phyloP scores from a whole-genome alignment of 192 early-diverging fungal species.

The Entomortierella chlamydospora region DNA sequence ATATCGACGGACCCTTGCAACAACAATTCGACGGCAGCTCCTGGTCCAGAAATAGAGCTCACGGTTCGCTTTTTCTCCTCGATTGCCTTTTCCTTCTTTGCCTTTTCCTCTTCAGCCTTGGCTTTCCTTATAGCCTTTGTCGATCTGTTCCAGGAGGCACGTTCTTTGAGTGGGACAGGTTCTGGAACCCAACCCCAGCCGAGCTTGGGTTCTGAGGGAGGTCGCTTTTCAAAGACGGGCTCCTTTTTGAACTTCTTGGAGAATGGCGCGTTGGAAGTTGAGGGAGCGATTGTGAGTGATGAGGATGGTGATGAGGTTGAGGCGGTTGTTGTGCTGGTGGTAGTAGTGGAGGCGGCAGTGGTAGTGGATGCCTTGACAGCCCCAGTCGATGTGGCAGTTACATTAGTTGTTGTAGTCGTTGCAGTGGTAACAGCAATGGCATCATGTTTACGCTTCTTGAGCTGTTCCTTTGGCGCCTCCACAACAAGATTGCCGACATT shows the following conservation, averaged over 20 bases:
- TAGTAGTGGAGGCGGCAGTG: neutral
- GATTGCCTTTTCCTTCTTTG: conserved; percentile 11
- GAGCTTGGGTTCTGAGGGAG: conserved; percentile 31
- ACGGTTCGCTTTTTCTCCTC: conserved; percentile 16
- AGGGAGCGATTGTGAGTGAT: conserved; percentile 6
- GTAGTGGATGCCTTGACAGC: conserved; percentile 1
- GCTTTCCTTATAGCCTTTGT: conserved; percentile 42
- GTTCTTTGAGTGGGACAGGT: conserved; percentile 45
- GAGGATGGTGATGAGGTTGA: conserved; percentile 2
- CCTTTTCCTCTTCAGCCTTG: conserved; percentile 40
- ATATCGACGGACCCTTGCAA: conserved; percentile 32
- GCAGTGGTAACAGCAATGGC: neutral
- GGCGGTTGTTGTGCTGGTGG: conserved; percentile 1
- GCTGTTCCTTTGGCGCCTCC: conserved; percentile 49
- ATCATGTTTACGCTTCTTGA: conserved; percentile 48
- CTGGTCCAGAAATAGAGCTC: conserved; percentile 14
- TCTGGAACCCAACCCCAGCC: conserved; percentile 43
- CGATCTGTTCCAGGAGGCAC: conserved; percentile 45
- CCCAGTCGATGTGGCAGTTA: neutral
- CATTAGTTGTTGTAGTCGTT: neutral
- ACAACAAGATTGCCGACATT: conserved; percentile 50
- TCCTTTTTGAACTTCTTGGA: conserved; percentile 50
- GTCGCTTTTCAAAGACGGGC: conserved; percentile 16
- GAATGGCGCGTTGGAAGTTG: conserved; percentile 39
- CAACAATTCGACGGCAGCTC: conserved; percentile 25